A percentile compares a stretch with the other conserved stretches of the same genome.
phyloP scores from a whole-genome alignment of 352 stramenopile genomes.

The Plasmopara muralis region DNA sequence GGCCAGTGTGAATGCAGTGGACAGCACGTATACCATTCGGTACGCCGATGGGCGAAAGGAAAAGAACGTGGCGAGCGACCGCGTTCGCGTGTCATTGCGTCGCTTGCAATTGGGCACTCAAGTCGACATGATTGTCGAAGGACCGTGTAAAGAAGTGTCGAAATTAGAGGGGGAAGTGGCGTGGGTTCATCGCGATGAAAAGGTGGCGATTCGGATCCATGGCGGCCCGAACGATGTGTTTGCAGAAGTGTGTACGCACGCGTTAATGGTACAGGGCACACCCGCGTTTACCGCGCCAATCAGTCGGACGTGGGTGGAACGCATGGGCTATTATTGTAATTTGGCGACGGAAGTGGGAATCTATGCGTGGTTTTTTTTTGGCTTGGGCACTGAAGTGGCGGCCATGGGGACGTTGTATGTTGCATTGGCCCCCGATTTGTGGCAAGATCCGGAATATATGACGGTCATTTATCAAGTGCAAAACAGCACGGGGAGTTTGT shows the following conservation, averaged over 20 bases:
- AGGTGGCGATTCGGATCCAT: slow-evolving; percentile 51
- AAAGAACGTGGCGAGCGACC: slow-evolving; percentile 42
- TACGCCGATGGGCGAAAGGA: slow-evolving; percentile 58
- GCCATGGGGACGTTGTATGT: slow-evolving; percentile 37
- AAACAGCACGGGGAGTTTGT: slow-evolving; percentile 19
- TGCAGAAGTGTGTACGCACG: slow-evolving; percentile 54
- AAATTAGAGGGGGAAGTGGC: slow-evolving; percentile 64
- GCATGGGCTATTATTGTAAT: slow-evolving; percentile 54
- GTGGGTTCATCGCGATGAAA: slow-evolving; percentile 69
- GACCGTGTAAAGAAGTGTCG: slow-evolving; percentile 62
- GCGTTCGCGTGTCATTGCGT: slow-evolving; percentile 48
- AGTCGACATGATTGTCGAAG: slow-evolving; percentile 68
- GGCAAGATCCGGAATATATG: slow-evolving; percentile 32
- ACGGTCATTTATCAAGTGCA: slow-evolving; percentile 16
- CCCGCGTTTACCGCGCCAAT: slow-evolving; percentile 54
- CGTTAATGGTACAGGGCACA: slow-evolving; percentile 55
- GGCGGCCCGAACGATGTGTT: slow-evolving; percentile 65
- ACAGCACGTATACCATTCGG: slow-evolving; percentile 45
- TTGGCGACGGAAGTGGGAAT: slow-evolving; percentile 35
- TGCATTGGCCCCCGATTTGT: slow-evolving; percentile 22
- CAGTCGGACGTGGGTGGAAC: slow-evolving; percentile 56
- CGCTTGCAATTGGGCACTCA: slow-evolving; percentile 53
- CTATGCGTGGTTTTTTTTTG: slow-evolving; percentile 56
- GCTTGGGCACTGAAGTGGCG: slow-evolving; percentile 46
- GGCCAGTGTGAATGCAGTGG: slow-evolving; percentile 31